Evolutionary conservation across 139 green algal genomes (phyloP), one percentile per base, ranked within the genome.

Genomic region (Limnomonas spitsbergensis): DNA sequence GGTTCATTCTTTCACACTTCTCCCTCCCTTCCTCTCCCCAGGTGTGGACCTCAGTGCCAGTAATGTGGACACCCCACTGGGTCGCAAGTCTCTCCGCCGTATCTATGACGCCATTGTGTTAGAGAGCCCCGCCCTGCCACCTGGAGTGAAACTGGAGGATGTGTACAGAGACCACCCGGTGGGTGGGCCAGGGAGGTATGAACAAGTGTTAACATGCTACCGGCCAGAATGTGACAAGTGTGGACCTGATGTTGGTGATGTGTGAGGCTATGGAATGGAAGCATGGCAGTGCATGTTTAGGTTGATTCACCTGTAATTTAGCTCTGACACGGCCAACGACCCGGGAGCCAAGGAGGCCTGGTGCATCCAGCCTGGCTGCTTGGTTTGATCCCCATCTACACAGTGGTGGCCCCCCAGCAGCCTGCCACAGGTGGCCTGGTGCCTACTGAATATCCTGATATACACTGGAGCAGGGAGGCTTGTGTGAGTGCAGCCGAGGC

Each of bases 61-160:
- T 29, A 75, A 75, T n/a, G 39, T 77, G 70, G 93, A 96, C 88
- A 88, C 75, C 37, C 86, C 78, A 79, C 1, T 89, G 88, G 79
- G 82, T 2, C 78, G 83, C 71, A 89, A 80, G 38, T 79, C 69
- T n/a, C 56, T 91, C 52, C 82, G 87, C 56, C 77, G 82, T 9
- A 93, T 93, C 88, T 95, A 94, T 81, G 91, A 94, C 73, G 54
- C 76, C 76, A 83, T 94, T 2, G 79, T 74, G 38, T 66, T 71
- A 40, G 75, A 72, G 75, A 3, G 2, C 52, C 4, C 7, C 24
- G 2, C 37, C 3, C 47, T 68, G 73, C 40, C 40, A 7, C 34
- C 69, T 42, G 69, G 69, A 29, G 69, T 76, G 37, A 29, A 31
- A 29, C 35, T 76, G 69, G 37, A 76, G 37, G 69, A 76, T 35